A percentile compares a stretch with the other conserved stretches of the same genome.
These are phyloP conservation scores for Hypocreales sp. DNA, from an alignment of 2,329 filamentous ascomycete genomes.

Conservation along the genomic window DNA sequence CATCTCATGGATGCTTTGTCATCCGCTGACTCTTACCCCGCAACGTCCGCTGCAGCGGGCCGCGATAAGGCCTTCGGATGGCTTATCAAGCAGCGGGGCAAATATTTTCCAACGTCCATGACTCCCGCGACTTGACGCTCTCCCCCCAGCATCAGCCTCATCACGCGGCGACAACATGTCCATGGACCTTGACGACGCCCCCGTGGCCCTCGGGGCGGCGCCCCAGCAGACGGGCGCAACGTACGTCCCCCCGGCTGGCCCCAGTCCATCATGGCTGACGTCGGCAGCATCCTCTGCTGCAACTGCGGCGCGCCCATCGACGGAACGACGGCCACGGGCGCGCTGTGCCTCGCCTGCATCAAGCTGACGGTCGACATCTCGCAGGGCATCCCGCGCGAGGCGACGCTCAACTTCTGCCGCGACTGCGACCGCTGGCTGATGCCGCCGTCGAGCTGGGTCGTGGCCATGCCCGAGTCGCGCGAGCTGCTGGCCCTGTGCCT, in stretches of 20 bases:
- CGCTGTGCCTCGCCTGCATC: constrained; percentile 90
- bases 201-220: constrained; percentile 19
- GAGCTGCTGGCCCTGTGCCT: constrained; percentile 87
- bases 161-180: no score
- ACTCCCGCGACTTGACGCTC: no score
- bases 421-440: constrained; percentile 92
- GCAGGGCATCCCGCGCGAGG: constrained; percentile 79
- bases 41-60: no score
- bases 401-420: constrained; percentile 75
- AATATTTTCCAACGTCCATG: no score
- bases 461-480: constrained; percentile 72
- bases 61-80: constrained; percentile 12
- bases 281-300: constrained; percentile 65
- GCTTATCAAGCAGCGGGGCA: constrained; percentile 24
- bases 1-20: no score
- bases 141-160: no score
- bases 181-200: constrained; percentile 28
- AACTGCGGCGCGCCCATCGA: constrained; percentile 95
- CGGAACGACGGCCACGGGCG: constrained; percentile 70
- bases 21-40: no score
- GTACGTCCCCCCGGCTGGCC: constrained; percentile 12
- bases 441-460: constrained; percentile 74
- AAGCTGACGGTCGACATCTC: constrained; percentile 92
- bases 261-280: not conserved
- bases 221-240: constrained; percentile 20